Percentiles rank a stretch among this genome's conserved stretches.
These are phyloP conservation scores for Halophytophthora batemanensis DNA, from an alignment of 352 stramenopile genomes.

Conservation along the genomic window DNA sequence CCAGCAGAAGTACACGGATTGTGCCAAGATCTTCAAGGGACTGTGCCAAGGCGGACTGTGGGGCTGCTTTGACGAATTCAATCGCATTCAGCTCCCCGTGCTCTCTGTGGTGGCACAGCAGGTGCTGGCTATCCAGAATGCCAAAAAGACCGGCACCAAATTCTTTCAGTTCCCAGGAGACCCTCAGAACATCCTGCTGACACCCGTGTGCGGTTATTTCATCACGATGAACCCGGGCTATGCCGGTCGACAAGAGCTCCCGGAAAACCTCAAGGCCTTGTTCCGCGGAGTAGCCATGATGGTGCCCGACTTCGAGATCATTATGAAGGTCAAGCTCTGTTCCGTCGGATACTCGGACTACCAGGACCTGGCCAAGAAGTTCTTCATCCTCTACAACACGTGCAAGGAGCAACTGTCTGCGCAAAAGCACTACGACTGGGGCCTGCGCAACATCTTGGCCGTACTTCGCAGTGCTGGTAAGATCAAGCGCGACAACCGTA, in stretches of 20 bases:
- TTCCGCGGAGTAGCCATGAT: slow-evolving; percentile 92
- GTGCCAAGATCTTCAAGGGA: slow-evolving; percentile 98
- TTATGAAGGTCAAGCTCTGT: slow-evolving; percentile 96
- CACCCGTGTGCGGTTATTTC: slow-evolving; percentile 96
- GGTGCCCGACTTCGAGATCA: slow-evolving; percentile 92
- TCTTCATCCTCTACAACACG: slow-evolving; percentile 90
- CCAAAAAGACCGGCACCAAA: slow-evolving; percentile 94
- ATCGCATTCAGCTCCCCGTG: slow-evolving; percentile 95
- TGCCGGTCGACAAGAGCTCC: slow-evolving; percentile 95
- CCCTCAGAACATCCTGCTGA: slow-evolving; percentile 95
- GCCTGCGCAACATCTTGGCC: slow-evolving; percentile 88
- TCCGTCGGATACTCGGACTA: slow-evolving; percentile 94
- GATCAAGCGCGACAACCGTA: slow-evolving; percentile 89
- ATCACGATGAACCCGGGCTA: slow-evolving; percentile 99
- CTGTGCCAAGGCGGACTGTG: slow-evolving; percentile 95
- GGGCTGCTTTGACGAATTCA: slow-evolving; percentile 99
- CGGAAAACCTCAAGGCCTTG: slow-evolving; percentile 98
- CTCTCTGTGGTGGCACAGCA: slow-evolving; percentile 97
- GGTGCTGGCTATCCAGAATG: slow-evolving; percentile 97
- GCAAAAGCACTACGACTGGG: slow-evolving; percentile 93
- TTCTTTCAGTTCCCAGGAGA: slow-evolving; percentile 98
- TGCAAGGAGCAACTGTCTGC: slow-evolving; percentile 91
- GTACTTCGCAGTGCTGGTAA: slow-evolving; percentile 87
- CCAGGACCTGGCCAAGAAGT: slow-evolving; percentile 90
- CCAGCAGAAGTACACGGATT: slow-evolving; percentile 98